Evolutionary conservation across 495 filamentous ascomycete species (phyloP), one percentile per base, ranked within the genome.

Genomic region (Penicillium cosmopolitanum): DNA sequence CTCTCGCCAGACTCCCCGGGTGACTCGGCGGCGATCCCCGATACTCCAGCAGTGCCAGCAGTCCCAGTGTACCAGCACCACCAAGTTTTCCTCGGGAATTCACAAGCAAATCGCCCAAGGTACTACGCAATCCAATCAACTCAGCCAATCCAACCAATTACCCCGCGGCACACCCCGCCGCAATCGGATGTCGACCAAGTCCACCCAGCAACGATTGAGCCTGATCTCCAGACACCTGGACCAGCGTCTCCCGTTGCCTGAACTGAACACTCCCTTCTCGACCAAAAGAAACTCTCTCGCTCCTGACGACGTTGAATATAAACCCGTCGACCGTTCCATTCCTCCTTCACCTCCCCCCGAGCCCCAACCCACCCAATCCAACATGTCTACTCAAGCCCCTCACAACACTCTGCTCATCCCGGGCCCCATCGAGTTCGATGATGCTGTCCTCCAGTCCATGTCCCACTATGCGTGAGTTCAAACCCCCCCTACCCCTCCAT

Each of bases 401-500:
- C 93, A 97, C 72, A 85, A 91, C 57, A 84, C 92, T 38, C 76
- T 97, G 69, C 84, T 98, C 67, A 97, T 98, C 68, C 95, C 95
- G 23, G 95, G 95, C 28, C 95, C 95, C 70, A 95, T 98, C 71
- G 95, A 98, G 77, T 98, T 98, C 69, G 95, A 97, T 73, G 95
- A 98, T 91, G 93, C 87, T 44, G 95, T 98, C 51, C 85, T 98
- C 47, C 82, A 91, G 73, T 90, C 93, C 56, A 98, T 98, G 95
- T 84, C 89, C 73, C 95, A 98, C 77, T 96, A 89, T 80, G 94
- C 93, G 93, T 96, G 72, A 70, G 83, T 79, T 34, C 19, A 21
- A 21, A 31, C 8, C 43, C 18, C 38, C 31, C 53, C 36, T 40
- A 19, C 42, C 42, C 42, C 42, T 44, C 42, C 42, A 8, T 18